Conservation (phyloP, 2,329 filamentous ascomycete genomes). For the Aspergillus spinulosporus region DNA sequence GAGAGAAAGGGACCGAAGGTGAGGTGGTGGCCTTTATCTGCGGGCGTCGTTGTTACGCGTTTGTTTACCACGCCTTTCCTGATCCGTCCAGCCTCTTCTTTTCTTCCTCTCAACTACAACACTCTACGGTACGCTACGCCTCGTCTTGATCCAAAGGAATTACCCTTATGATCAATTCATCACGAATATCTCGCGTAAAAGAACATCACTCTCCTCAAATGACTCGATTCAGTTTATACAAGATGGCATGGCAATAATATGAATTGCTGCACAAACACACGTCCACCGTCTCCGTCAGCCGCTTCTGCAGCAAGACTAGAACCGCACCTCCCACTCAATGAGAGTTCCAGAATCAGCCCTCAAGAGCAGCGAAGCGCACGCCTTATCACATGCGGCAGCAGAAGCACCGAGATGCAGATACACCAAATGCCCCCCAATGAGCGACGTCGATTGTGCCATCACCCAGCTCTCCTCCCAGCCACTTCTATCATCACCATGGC, state of each 20-base stretch:
- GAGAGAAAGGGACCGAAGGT: constrained; percentile 1
- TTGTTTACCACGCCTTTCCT: constrained; percentile 29
- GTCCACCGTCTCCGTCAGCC: constrained; percentile 2
- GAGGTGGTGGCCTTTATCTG: constrained; percentile 16
- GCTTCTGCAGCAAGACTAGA: constrained; percentile 5
- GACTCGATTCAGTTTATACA: background rate
- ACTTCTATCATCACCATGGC: constrained; percentile 23
- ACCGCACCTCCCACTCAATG: background rate
- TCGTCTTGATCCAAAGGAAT: background rate
- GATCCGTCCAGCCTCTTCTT: constrained; percentile 16
- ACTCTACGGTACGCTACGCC: background rate
- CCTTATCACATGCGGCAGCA: constrained; percentile 14
- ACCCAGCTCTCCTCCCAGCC: constrained; percentile 14
- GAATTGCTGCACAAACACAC: background rate
- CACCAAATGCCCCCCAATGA: constrained; percentile 8
- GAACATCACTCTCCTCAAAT: background rate
- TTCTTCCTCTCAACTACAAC: background rate
- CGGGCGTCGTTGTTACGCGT: constrained; percentile 17
- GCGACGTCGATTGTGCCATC: constrained; percentile 12
- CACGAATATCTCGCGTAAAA: background rate
- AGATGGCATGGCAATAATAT: background rate
- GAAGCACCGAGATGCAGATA: background rate
- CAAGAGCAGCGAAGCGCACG: background rate
- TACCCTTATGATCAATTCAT: background rate
- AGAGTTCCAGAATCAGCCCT: background rate